Conservation (phyloP, 148 eudicot species). For the Rhododendron simsii region DNA sequence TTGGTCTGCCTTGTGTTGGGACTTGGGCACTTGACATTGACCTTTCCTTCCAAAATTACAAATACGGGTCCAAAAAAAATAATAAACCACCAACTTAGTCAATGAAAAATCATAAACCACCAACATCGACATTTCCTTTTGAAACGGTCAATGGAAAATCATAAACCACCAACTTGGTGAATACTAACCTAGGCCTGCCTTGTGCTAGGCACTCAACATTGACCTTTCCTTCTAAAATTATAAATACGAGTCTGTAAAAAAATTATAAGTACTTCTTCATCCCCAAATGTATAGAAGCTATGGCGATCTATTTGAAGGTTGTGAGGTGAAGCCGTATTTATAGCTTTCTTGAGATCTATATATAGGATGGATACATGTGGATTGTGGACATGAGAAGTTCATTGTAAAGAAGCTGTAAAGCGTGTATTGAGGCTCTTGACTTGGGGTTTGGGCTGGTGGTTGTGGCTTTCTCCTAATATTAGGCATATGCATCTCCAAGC, state of each 20-base stretch:
- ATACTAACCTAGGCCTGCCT: slow-evolving; percentile 4
- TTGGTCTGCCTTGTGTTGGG: no score
- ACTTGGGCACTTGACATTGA: no score
- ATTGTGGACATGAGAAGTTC: not conserved
- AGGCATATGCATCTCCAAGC: not conserved
- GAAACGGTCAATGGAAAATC: not conserved
- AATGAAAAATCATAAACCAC: no score
- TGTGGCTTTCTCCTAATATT: not conserved
- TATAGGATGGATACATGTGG: not conserved
- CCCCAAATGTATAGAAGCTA: no score
- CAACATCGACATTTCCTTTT: no score
- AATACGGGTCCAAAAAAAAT: no score
- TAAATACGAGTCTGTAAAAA: not conserved
- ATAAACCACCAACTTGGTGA: not conserved
- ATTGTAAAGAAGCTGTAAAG: not conserved
- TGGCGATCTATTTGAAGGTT: no score
- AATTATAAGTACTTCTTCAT: not conserved
- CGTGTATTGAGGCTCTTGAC: not conserved
- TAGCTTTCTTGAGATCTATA: no score
- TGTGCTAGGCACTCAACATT: slow-evolving; percentile 7
- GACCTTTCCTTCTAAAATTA: not conserved
- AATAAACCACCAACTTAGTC: no score
- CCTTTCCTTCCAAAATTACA: no score
- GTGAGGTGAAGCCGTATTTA: no score
- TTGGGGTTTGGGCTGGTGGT: not conserved